A percentile compares a stretch with the other conserved stretches of the same genome.
phyloP scores from a whole-genome alignment of 2,329 filamentous ascomycete genomes.

The Nemania sp. region DNA sequence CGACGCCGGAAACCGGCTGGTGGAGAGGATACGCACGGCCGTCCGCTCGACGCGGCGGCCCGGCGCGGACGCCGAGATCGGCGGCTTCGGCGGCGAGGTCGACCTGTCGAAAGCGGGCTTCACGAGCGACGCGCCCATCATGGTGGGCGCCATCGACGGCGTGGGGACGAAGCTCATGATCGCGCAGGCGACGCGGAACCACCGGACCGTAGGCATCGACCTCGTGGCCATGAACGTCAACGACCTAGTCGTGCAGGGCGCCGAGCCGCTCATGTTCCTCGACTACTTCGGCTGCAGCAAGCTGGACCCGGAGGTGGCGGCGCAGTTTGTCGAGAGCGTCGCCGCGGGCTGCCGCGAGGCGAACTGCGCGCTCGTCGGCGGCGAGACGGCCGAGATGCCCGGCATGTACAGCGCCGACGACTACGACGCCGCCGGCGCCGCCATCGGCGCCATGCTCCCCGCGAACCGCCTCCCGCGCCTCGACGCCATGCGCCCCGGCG shows the following conservation, averaged over 20 bases:
- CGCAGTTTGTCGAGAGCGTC: constrained; percentile 88
- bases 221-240: constrained; percentile 99
- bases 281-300: constrained; percentile 97
- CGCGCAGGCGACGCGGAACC: constrained; percentile 85
- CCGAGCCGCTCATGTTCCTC: constrained; percentile 92
- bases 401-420: constrained; percentile 87
- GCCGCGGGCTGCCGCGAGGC: constrained; percentile 84
- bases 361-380: constrained; percentile 89
- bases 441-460: constrained; percentile 78
- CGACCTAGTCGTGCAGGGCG: constrained; percentile 93
- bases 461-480: constrained; percentile 75
- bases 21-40: constrained; percentile 86
- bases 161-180: constrained; percentile 98
- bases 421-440: constrained; percentile 91
- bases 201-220: constrained; percentile 94
- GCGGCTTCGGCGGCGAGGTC: constrained; percentile 90
- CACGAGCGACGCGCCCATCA: constrained; percentile 67
- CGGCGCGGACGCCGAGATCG: constrained; percentile 90
- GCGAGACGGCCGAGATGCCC: constrained; percentile 98
- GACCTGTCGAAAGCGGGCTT: constrained; percentile 78
- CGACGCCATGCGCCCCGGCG: constrained; percentile 76
- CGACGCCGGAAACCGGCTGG: constrained; percentile 89
- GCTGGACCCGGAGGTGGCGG: constrained; percentile 76
- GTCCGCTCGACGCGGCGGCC: constrained; percentile 84
- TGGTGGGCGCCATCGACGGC: constrained; percentile 95